A percentile compares a stretch with the other conserved stretches of the same genome.
These are phyloP conservation scores for Orychophragmus violaceus DNA, from an alignment of 345 rosid species.

Conservation along the genomic window DNA sequence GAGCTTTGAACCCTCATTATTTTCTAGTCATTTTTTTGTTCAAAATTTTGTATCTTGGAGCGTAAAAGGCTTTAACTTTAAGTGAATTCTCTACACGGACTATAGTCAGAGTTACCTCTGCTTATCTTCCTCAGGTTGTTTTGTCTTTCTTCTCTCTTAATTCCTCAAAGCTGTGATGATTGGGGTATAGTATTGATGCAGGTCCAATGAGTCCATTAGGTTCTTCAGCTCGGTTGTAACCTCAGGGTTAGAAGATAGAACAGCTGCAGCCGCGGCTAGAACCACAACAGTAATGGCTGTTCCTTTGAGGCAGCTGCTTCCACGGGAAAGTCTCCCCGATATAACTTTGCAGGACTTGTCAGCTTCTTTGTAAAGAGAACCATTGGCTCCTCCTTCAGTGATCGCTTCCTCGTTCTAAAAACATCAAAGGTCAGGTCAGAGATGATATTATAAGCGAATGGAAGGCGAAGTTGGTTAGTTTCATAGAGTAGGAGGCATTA, in stretches of 20 bases:
- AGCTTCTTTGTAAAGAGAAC: constrained; percentile 31
- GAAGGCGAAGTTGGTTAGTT: background rate
- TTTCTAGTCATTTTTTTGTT: constrained; percentile 15
- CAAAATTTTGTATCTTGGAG: constrained; percentile 23
- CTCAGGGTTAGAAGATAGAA: constrained; percentile 22
- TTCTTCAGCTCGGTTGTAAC: constrained; percentile 22
- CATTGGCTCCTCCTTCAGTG: constrained; percentile 24
- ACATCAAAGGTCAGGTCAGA: background rate
- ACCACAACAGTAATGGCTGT: constrained; percentile 33
- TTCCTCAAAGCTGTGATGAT: constrained; percentile 20
- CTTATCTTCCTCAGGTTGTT: constrained; percentile 3
- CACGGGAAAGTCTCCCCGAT: constrained; percentile 20
- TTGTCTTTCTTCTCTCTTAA: background rate
- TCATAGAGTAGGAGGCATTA: background rate
- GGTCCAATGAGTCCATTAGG: constrained; percentile 7
- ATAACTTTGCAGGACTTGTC: constrained; percentile 45
- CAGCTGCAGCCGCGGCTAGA: constrained; percentile 28
- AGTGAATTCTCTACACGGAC: constrained; percentile 20
- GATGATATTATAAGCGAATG: background rate
- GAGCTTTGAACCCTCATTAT: constrained; percentile 25
- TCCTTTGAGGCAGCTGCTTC: constrained; percentile 26
- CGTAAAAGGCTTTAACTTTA: constrained; percentile 19
- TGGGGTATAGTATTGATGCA: constrained; percentile 1
- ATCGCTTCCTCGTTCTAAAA: background rate
- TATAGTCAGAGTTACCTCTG: constrained; percentile 19